Conservation (phyloP, 176 grass and related monocot genomes). For the Avena atlantica region DNA sequence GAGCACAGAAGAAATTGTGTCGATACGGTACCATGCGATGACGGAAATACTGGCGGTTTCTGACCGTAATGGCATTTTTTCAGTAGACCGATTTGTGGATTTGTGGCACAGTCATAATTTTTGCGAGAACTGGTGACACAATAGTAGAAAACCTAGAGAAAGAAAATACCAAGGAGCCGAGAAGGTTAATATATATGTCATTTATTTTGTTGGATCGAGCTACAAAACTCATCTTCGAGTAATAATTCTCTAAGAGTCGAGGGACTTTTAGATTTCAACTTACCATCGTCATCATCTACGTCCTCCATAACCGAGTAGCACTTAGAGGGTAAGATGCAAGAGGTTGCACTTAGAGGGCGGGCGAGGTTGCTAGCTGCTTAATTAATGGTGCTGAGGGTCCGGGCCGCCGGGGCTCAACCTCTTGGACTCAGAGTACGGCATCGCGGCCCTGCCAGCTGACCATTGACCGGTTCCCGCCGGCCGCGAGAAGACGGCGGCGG, state of each 20-base stretch:
- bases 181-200: neutral
- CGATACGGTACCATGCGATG: no score
- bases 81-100: no score
- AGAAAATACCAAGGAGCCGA: no score
- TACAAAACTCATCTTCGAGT: neutral
- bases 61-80: no score
- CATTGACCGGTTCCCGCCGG: neutral
- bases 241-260: neutral
- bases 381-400: slow-evolving; percentile 71
- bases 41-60: no score
- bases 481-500: neutral
- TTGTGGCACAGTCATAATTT: no score
- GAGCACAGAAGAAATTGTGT: neutral
- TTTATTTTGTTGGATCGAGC: neutral
- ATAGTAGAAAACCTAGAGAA: no score
- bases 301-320: no score
- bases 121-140: no score
- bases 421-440: slow-evolving; percentile 52
- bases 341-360: neutral
- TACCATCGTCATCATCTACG: no score
- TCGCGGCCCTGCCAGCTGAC: neutral
- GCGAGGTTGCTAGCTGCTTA: neutral
- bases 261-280: neutral
- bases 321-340: neutral
- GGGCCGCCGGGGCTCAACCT: slow-evolving; percentile 60